phyloP scores from a whole-genome alignment of 768 basidiomycete species.

The Lactarius tabidus region DNA sequence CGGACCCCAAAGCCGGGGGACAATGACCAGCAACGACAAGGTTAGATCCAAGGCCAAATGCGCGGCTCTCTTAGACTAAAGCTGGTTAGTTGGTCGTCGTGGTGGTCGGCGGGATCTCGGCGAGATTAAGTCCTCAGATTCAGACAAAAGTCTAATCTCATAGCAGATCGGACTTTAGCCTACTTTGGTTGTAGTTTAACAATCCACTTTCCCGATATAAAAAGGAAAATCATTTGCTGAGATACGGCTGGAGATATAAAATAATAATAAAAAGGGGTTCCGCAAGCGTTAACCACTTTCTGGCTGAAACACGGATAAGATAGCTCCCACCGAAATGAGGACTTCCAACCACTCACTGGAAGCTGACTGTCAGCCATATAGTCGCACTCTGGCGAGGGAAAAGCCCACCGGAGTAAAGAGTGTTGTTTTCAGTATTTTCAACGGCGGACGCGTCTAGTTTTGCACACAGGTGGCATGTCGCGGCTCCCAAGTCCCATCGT shows the following conservation, averaged over 20 bases:
- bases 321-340: neutral
- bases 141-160: constrained; percentile 21
- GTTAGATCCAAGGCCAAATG: neutral
- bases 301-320: neutral
- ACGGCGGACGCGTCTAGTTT: constrained; percentile 8
- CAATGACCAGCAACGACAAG: neutral
- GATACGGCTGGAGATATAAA: neutral
- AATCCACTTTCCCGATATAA: constrained; percentile 5
- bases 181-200: neutral
- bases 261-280: constrained; percentile 4
- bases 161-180: constrained; percentile 7
- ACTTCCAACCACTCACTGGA: neutral
- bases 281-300: neutral
- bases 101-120: neutral
- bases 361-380: neutral
- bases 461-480: constrained; percentile 46
- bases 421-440: neutral
- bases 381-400: constrained; percentile 7
- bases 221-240: constrained; percentile 6
- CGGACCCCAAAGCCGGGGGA: neutral
- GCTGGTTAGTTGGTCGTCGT: neutral
- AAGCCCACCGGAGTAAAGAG: neutral
- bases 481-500: constrained; percentile 42
- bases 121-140: constrained; percentile 12
- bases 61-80: constrained; percentile 14